These are phyloP conservation scores for Globisporangium ultimum DNA, from an alignment of 352 stramenopile genomes.

Conservation along the genomic window DNA sequence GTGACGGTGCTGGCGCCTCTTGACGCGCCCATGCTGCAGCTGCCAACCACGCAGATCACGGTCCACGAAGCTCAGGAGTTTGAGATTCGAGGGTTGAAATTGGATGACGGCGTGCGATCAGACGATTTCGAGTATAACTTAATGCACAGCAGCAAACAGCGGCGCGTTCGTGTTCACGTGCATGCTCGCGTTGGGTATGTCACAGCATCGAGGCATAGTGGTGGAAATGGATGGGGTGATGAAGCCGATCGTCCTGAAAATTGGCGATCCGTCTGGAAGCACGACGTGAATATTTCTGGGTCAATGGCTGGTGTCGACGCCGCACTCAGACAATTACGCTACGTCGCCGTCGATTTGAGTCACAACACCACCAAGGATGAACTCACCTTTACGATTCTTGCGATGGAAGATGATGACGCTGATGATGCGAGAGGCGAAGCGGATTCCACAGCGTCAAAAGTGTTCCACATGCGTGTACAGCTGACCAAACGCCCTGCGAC, in stretches of 20 bases:
- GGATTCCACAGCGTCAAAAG: neutral
- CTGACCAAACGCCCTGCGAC: conserved; percentile 5
- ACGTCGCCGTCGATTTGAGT: neutral
- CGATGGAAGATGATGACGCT: neutral
- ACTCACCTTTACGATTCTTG: conserved; percentile 6
- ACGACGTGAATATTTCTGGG: conserved; percentile 2
- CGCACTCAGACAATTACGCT: conserved; percentile 8
- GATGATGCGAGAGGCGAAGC: neutral
- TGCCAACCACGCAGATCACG: conserved; percentile 4
- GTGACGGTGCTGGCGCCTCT: conserved; percentile 6
- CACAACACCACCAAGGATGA: neutral
- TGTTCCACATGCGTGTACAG: neutral
- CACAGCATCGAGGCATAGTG: conserved; percentile 3
- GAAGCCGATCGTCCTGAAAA: neutral
- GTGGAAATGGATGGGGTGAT: no score
- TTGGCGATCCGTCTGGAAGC: conserved; percentile 7
- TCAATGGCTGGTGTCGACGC: conserved; percentile 4
- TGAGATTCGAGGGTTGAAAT: conserved; percentile 10
- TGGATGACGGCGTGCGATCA: neutral
- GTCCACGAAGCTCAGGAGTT: conserved; percentile 5
- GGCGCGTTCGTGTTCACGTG: conserved; percentile 4
- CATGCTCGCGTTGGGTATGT: conserved; percentile 5
- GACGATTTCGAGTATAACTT: neutral
- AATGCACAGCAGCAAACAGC: neutral
- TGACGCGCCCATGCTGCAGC: conserved; percentile 6